A percentile compares a stretch with the other conserved stretches of the same genome.
phyloP scores from a whole-genome alignment of 164 flowering plant species.

The Sextonia rubra region DNA sequence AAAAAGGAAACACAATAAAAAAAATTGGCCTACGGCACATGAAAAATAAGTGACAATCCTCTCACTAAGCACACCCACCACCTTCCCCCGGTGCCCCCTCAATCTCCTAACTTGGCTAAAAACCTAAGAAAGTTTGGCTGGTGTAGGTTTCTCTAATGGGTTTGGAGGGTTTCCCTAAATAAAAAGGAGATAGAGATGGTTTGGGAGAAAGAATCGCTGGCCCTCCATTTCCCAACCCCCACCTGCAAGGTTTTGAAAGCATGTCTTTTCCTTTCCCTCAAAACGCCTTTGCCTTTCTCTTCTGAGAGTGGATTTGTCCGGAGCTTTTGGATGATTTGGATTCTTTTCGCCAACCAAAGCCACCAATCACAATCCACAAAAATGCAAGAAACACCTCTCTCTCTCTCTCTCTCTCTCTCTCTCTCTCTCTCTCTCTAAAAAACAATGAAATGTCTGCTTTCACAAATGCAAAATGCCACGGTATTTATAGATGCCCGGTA shows the following conservation, averaged over 20 bases:
- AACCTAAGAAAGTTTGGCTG: neutral
- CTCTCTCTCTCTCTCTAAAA: neutral
- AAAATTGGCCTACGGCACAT: neutral
- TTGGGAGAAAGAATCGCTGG: constrained; percentile 8
- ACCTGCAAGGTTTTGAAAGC: constrained; percentile 13
- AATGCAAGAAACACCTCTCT: neutral
- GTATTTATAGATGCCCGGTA: too few relatives aligned
- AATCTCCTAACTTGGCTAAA: neutral
- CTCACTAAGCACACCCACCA: neutral
- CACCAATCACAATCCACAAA: constrained; percentile 6
- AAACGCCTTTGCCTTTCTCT: constrained; percentile 9
- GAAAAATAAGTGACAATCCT: neutral
- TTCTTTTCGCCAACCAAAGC: constrained; percentile 17
- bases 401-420: neutral
- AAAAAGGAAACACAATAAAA: neutral
- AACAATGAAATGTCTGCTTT: too few relatives aligned
- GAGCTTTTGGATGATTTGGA: constrained; percentile 13
- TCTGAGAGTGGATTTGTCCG: constrained; percentile 13
- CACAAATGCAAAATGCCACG: too few relatives aligned
- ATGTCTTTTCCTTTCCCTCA: constrained; percentile 3
- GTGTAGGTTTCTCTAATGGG: constrained; percentile 1
- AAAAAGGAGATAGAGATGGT: neutral
- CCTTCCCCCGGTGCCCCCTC: too few relatives aligned
- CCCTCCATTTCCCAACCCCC: constrained; percentile 11
- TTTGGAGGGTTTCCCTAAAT: constrained; percentile 6